phyloP scores from a whole-genome alignment of 225 moss, liverwort and hornwort genomes.

The Rhytidiadelphus loreus region DNA sequence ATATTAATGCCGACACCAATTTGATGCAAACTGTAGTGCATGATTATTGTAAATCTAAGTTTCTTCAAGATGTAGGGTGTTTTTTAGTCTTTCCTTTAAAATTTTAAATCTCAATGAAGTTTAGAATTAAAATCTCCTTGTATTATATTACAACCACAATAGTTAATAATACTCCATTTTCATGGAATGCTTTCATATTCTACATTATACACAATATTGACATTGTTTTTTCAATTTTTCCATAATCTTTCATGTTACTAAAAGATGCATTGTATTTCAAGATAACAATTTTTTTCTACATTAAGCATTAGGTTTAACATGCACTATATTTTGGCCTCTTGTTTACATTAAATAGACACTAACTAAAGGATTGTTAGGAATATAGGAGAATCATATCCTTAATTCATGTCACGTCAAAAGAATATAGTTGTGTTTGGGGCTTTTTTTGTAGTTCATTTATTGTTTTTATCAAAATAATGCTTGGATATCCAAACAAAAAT shows the following conservation, averaged over 20 bases:
- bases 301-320: neutral
- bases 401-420: neutral
- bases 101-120: neutral
- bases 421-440: neutral
- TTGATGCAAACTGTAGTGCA: neutral
- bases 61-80: neutral
- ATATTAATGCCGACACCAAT: neutral
- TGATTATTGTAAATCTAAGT: neutral
- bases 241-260: neutral
- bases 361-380: neutral
- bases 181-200: too few species aligned
- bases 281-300: neutral
- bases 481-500: too few species aligned
- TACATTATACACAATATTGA: neutral
- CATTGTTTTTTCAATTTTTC: neutral
- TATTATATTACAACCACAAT: neutral
- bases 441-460: neutral
- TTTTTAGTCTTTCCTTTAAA: too few species aligned
- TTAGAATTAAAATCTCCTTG: neutral
- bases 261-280: neutral
- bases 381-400: neutral
- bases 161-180: neutral
- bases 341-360: too few species aligned
- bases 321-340: neutral
- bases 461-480: neutral